Base-by-base conservation (phyloP, 2,329 filamentous ascomycete species). In the Curvularia lunata region DNA sequence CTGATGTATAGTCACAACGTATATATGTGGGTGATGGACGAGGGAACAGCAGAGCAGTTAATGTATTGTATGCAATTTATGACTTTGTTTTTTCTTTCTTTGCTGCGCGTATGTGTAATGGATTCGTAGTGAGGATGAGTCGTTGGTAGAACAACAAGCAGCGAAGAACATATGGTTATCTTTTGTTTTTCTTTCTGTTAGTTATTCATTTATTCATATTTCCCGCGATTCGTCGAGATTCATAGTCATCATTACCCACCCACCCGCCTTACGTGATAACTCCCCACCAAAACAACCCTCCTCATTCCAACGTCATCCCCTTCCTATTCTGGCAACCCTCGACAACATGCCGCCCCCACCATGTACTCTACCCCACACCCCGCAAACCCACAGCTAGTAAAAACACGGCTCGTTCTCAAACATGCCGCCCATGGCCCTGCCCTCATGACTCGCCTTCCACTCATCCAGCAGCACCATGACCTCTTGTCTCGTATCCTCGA, bases 401-500 rank as follows among this genome's bases (percentile, higher is more conserved):
- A 37, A 18, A 16, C 18, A 23, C 8, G 27, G 19, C 13, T 34
- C 54, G 52, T 52, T 72, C 27, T 67, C 67, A 58, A 77, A 77
- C 73, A 77, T 75, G 1, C 74, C 73, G 0, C 72, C 73, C 56
- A 68, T 54, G 3, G 61, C 63, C 57, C 62, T 64, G 1, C 69
- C 71, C 21, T 71, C 73, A 21, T 68, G 69, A 46, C 70, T 71
- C 32, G 61, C 75, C 64, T 79, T 80, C 86, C 86, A 88, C 70
- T 87, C 85, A 13, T 81, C 79, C 23, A 88, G 67, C 65, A 88
- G 72, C 6, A 86, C 85, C 61, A 81, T 80, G 18, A 86, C 81
- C 73, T 88, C 86, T 38, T 79, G 79, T 58, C 84, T 77, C 42
- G 85, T 78, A 68, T 89, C 86, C 62, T 86, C 85, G 2, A 85